These are phyloP conservation scores for Alnus rubra DNA, from an alignment of 306 rosid genomes.

Conservation along the genomic window DNA sequence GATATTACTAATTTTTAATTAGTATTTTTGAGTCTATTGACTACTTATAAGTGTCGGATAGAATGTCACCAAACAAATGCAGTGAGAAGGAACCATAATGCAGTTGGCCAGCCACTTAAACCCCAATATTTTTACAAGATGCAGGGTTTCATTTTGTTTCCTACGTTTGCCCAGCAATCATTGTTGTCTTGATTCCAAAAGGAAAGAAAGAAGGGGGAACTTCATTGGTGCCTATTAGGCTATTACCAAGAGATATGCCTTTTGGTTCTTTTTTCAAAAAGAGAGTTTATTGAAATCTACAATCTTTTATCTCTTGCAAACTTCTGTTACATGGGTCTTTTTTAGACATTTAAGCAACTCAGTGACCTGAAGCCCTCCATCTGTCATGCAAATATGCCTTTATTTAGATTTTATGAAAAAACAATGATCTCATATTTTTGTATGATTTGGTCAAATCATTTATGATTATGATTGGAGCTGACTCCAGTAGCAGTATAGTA, in stretches of 20 bases:
- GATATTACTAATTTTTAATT: neutral
- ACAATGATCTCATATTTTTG: no score
- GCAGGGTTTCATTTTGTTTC: neutral
- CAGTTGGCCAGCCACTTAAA: neutral
- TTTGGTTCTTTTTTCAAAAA: neutral
- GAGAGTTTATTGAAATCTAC: no score
- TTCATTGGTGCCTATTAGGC: neutral
- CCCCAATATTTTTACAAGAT: neutral
- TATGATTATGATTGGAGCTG: no score
- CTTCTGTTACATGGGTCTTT: no score
- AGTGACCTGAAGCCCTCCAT: no score
- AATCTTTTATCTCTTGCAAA: no score
- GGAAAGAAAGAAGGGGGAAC: neutral
- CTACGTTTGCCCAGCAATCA: neutral
- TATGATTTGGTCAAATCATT: no score
- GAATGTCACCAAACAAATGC: neutral
- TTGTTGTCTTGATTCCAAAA: neutral
- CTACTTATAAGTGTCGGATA: neutral
- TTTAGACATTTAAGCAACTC: no score
- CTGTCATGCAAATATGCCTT: no score
- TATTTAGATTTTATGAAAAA: no score
- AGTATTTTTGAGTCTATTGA: neutral
- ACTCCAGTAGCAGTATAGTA: no score
- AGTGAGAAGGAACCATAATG: neutral
- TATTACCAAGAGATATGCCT: neutral